A percentile compares a stretch with the other conserved stretches of the same genome.
phyloP scores from a whole-genome alignment of 768 basidiomycete genomes.

The Suillus subalutaceus region DNA sequence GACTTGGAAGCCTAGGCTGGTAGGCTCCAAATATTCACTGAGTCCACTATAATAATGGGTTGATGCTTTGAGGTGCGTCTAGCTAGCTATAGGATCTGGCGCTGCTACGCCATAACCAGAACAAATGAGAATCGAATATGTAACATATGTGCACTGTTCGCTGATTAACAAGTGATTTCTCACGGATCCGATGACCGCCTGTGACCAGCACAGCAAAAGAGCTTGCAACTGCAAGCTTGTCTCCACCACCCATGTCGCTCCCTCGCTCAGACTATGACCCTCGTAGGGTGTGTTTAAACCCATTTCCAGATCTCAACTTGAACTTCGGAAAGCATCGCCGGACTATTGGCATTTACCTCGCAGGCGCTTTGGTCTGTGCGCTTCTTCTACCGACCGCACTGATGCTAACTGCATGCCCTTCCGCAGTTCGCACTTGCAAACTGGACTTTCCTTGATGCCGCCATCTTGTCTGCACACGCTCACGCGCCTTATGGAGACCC shows the following conservation, averaged over 20 bases:
- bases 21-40: background rate
- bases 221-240: background rate
- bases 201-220: constrained; percentile 2
- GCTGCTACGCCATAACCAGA: background rate
- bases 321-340: constrained; percentile 79
- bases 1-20: background rate
- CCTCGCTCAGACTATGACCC: constrained; percentile 83
- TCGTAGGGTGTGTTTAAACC: constrained; percentile 83
- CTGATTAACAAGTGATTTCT: background rate
- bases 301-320: constrained; percentile 75
- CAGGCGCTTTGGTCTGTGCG: constrained; percentile 83
- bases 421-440: constrained; percentile 91
- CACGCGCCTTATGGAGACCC: constrained; percentile 73
- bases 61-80: background rate
- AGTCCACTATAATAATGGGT: background rate
- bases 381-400: constrained; percentile 1
- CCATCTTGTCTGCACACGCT: constrained; percentile 86
- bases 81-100: too few species aligned
- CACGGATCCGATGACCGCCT: background rate
- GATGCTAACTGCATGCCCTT: constrained; percentile 10
- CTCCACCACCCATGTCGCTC: constrained; percentile 51
- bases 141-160: background rate
- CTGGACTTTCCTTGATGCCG: constrained; percentile 95
- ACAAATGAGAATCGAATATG: background rate
- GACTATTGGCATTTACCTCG: constrained; percentile 85